Evolutionary conservation across 2,329 filamentous ascomycete species (phyloP).

Genomic region (Lachnum nothofagi): DNA sequence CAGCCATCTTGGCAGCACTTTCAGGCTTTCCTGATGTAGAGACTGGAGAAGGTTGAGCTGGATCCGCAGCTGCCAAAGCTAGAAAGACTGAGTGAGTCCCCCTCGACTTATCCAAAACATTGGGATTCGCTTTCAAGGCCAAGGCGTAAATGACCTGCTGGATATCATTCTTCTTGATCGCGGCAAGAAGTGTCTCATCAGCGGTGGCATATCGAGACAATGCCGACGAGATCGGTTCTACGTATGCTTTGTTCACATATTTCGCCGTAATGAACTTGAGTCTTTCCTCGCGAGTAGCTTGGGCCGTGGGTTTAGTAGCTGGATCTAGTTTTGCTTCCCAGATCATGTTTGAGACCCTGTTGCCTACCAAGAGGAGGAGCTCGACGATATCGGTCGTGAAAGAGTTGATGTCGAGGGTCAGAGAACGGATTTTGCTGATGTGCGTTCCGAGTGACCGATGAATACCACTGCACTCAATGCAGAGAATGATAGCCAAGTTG

Average conservation of each 20-base stretch:
- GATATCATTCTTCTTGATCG: constrained; percentile 94
- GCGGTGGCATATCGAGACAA: constrained; percentile 71
- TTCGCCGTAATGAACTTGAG: constrained; percentile 94
- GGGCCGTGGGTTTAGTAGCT: constrained; percentile 63
- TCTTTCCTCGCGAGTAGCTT: constrained; percentile 81
- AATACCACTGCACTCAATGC: constrained; percentile 96
- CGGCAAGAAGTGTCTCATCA: constrained; percentile 84
- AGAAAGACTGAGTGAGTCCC: constrained; percentile 86
- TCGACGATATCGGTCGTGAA: constrained; percentile 98
- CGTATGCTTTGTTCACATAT: constrained; percentile 78
- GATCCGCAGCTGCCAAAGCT: constrained; percentile 86
- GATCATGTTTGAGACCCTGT: constrained; percentile 90
- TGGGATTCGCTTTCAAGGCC: constrained; percentile 80
- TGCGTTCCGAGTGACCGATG: constrained; percentile 94
- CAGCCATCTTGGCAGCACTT: constrained; percentile 45
- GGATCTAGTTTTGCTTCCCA: constrained; percentile 85
- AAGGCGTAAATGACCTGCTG: constrained; percentile 88
- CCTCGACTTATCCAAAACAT: constrained; percentile 76
- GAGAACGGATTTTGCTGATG: constrained; percentile 92
- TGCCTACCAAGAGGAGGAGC: constrained; percentile 83
- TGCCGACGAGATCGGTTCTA: constrained; percentile 71
- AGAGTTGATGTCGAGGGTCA: constrained; percentile 91
- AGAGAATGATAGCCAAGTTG: constrained; percentile 91
- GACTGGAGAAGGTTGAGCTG: constrained; percentile 63
- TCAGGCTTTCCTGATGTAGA: constrained; percentile 39